Percentiles rank a stretch among this genome's conserved stretches.
phyloP scores from a whole-genome alignment of 805 yeast species.

The Sugiyamaella mastotermitis region DNA sequence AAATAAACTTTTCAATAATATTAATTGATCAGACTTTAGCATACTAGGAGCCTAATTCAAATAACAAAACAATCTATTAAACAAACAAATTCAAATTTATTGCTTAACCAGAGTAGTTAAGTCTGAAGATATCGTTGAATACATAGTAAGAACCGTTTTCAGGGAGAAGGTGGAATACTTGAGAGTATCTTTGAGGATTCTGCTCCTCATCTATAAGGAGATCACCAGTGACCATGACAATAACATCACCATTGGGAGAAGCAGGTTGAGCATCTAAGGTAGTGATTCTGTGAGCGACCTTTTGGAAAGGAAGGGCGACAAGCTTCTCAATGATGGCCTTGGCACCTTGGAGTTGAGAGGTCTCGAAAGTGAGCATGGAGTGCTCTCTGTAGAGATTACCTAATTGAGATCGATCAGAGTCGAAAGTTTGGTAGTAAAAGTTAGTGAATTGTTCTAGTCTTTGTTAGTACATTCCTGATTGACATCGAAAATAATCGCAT shows the following conservation, averaged over 20 bases:
- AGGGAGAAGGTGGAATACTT: slow-evolving; percentile 94
- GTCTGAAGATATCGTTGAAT: slow-evolving; percentile 94
- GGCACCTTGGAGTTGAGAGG: slow-evolving; percentile 91
- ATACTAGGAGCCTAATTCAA: too few species aligned
- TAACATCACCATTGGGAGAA: slow-evolving; percentile 75
- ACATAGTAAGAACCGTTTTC: slow-evolving; percentile 89
- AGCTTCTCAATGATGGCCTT: slow-evolving; percentile 89
- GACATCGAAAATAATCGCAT: too few species aligned
- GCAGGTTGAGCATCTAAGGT: slow-evolving; percentile 98
- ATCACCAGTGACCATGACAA: slow-evolving; percentile 97
- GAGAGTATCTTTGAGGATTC: slow-evolving; percentile 94
- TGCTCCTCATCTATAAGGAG: slow-evolving; percentile 88
- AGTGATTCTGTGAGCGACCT: slow-evolving; percentile 88
- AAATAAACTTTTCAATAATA: too few species aligned
- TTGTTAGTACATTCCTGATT: too few species aligned
- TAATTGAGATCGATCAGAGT: slow-evolving; percentile 83
- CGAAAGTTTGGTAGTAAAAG: slow-evolving; percentile 94
- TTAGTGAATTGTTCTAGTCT: slow-evolving; percentile 73
- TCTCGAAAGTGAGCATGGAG: slow-evolving; percentile 96
- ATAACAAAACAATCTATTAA: too few species aligned
- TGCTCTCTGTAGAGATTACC: slow-evolving; percentile 93
- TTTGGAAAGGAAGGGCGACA: slow-evolving; percentile 80
- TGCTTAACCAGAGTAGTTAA: too few species aligned
- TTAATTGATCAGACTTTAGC: too few species aligned
- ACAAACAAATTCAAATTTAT: too few species aligned